Evolutionary conservation across 1,284 basidiomycete genomes (phyloP), one percentile per base, ranked within the genome.

Genomic region (Malassezia nana): DNA sequence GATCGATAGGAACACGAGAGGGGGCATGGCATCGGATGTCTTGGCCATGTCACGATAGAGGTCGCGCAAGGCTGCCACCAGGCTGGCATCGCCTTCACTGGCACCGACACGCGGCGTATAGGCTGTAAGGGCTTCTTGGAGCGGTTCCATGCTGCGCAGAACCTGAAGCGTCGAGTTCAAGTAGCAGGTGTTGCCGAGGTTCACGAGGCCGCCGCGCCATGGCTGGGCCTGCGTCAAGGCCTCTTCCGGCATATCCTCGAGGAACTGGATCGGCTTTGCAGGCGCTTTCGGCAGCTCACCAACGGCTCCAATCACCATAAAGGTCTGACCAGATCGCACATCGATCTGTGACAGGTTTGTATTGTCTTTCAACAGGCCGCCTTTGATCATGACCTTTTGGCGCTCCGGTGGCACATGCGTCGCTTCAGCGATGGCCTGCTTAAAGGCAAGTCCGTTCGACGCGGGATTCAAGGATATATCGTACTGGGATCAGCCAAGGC

Each of bases 371-470:
- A 94, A 80, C 64, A 88, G 80, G n/a, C 87, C 87, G 44, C 87
- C 87, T 74, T 94, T 95, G 74, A 92, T 80, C 86, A 95, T 91
- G 60, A 96, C 86, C 76, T 95, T 98, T 86, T 94, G 91, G 45
- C 90, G 81, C 66, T 91, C 89, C 8, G 70, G 75, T 10, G 90
- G 89, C 4, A 96, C 85, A 9, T 89, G 89, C 0, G 90, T 95
- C 38, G 80, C 77, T 52, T 84, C 80, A 67, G 87, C 86, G 42
- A 95, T 80, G 2, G 82, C 78, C 65, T 88, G 81, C 75, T 94
- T 94, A 80, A 94, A 92, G 2, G 77, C 80, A 8, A 78, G 73
- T 6, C 84, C 81, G 6, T 86, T 82, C 6, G 81, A 79, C 72
- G 83, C 80, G 4, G 82, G 77, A 75, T 89, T 81, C 33, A 89